Evolutionary conservation across 2,329 filamentous ascomycete species (phyloP).

Genomic region (Pseudocercospora eumusae): DNA sequence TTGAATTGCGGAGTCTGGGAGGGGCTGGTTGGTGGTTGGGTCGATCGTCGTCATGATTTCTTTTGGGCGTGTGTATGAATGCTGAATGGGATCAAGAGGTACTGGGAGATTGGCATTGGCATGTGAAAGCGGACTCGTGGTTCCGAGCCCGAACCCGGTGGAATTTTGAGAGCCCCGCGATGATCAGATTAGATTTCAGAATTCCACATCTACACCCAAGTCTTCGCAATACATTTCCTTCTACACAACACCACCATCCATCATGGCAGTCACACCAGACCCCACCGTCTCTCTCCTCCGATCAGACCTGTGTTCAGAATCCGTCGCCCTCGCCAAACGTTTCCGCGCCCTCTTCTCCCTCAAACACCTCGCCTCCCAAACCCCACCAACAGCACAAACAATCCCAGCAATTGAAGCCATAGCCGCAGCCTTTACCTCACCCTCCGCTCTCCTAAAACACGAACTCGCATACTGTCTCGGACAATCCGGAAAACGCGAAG

Average conservation of each 20-base stretch:
- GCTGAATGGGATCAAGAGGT: neutral
- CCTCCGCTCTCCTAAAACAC: slow-evolving; percentile 90
- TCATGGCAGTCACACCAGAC: slow-evolving; percentile 27
- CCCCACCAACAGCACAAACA: slow-evolving; percentile 58
- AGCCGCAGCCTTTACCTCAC: slow-evolving; percentile 78
- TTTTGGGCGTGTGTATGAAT: neutral
- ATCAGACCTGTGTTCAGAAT: slow-evolving; percentile 76
- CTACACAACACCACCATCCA: neutral
- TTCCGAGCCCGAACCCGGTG: no score
- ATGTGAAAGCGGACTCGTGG: neutral
- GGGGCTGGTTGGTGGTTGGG: slow-evolving; percentile 64
- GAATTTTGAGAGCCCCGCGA: neutral
- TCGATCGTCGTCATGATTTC: slow-evolving; percentile 54
- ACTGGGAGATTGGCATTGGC: neutral
- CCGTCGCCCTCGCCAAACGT: slow-evolving; percentile 77
- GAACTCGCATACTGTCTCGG: slow-evolving; percentile 96
- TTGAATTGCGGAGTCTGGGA: slow-evolving; percentile 73
- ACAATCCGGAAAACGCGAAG: slow-evolving; percentile 77
- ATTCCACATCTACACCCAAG: neutral
- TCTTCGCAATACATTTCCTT: neutral
- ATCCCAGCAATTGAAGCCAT: slow-evolving; percentile 75
- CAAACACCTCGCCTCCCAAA: slow-evolving; percentile 80
- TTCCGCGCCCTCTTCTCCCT: slow-evolving; percentile 97
- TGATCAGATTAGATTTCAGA: slow-evolving; percentile 2
- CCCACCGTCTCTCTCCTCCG: slow-evolving; percentile 65